Evolutionary conservation across 2,329 filamentous ascomycete species (phyloP).

Genomic region (Massarina eburnea): DNA sequence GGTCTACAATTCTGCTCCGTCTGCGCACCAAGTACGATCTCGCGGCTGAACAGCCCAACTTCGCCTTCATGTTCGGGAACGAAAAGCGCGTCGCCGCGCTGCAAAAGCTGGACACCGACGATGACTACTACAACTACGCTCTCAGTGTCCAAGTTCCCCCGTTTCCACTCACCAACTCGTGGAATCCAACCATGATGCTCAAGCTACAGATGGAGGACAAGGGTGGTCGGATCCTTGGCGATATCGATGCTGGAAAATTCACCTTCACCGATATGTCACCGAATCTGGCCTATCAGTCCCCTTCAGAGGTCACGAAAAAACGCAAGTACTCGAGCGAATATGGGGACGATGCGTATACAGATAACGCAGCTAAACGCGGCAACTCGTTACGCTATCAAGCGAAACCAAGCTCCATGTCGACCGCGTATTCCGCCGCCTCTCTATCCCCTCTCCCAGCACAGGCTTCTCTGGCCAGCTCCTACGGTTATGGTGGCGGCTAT

Average conservation of each 20-base stretch:
- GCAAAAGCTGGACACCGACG: constrained; percentile 59
- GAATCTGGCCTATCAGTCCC: constrained; percentile 33
- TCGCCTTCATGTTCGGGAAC: constrained; percentile 78
- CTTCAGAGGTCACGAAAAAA: constrained; percentile 32
- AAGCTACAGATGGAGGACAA: constrained; percentile 62
- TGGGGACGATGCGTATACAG: constrained; percentile 26
- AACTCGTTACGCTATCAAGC: constrained; percentile 40
- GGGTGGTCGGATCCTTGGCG: constrained; percentile 52
- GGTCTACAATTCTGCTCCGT: constrained; percentile 72
- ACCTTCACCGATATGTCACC: constrained; percentile 57
- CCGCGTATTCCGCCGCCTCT: constrained; percentile 36
- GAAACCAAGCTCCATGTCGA: constrained; percentile 34
- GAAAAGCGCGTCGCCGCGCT: constrained; percentile 70
- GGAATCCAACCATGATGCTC: constrained; percentile 59
- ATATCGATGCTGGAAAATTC: constrained; percentile 62
- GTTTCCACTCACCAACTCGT: constrained; percentile 59
- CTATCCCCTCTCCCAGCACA: constrained; percentile 43
- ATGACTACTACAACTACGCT: constrained; percentile 67
- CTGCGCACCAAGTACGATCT: constrained; percentile 77
- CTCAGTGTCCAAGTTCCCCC: constrained; percentile 73
- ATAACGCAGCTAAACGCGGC: constrained; percentile 40
- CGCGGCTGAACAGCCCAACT: constrained; percentile 50
- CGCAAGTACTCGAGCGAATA: constrained; percentile 37
- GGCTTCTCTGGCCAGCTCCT: constrained; percentile 37
- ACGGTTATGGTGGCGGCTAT: constrained; percentile 43